Conservation (phyloP, 1,284 basidiomycete species). For the Ganoderma lucidum region DNA sequence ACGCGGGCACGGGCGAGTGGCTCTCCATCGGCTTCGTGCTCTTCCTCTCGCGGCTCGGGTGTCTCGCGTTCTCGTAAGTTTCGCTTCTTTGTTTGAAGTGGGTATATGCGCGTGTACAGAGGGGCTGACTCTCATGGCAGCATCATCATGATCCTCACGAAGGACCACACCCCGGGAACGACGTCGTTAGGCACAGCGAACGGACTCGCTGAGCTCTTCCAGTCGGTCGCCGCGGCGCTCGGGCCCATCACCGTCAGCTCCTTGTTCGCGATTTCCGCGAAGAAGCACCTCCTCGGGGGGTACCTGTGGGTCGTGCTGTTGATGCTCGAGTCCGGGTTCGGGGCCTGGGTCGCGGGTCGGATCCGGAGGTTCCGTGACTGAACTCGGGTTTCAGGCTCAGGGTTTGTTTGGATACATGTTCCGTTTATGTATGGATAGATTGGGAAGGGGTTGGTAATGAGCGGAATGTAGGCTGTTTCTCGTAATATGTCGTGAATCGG, state of each 20-base stretch:
- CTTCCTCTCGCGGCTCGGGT: slow-evolving; percentile 44
- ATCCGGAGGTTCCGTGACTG: slow-evolving; percentile 36
- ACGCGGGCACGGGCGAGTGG: slow-evolving; percentile 42
- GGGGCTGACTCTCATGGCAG: slow-evolving; percentile 42
- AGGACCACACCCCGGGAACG: slow-evolving; percentile 59
- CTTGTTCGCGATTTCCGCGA: slow-evolving; percentile 50
- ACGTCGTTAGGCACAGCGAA: slow-evolving; percentile 67
- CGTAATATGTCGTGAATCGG: slow-evolving; percentile 9
- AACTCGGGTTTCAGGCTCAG: neutral
- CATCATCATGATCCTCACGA: slow-evolving; percentile 66
- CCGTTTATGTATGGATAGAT: neutral
- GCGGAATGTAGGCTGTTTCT: slow-evolving; percentile 1
- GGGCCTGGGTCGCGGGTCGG: slow-evolving; percentile 34
- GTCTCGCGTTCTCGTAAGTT: slow-evolving; percentile 49
- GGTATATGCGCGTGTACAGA: neutral
- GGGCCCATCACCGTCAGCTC: slow-evolving; percentile 66
- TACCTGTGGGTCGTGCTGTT: slow-evolving; percentile 49
- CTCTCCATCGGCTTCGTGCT: slow-evolving; percentile 43
- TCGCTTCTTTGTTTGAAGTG: no score
- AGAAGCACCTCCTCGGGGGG: slow-evolving; percentile 45
- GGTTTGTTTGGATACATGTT: neutral
- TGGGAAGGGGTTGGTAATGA: neutral
- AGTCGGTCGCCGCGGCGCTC: slow-evolving; percentile 61
- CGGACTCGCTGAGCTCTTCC: slow-evolving; percentile 67
- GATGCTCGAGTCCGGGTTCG: slow-evolving; percentile 34